Base-by-base conservation (phyloP, 2,329 filamentous ascomycete species). In the Iodosphaeria phyllophila region DNA sequence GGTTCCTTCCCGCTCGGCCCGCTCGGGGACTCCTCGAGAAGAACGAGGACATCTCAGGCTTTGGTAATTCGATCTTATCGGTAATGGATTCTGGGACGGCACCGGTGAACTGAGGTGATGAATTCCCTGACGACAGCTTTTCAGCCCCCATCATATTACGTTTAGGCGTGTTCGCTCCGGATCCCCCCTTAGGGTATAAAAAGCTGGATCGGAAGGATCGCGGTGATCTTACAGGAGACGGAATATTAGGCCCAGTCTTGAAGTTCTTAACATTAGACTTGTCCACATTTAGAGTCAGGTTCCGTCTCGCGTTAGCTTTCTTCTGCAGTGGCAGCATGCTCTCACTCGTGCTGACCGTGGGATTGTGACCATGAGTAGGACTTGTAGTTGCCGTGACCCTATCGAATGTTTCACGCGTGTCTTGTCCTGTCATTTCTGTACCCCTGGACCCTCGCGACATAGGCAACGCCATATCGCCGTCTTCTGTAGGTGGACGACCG, bases 401-500 rank as follows among this genome's bases (percentile, higher is more conserved):
- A 39, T 83, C 77, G 23, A 67, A 63, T 5, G 68, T 62, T 31
- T 78, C 73, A 28, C 68, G 70, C 35, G n/a, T n/a, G n/a, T n/a
- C n/a, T n/a, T n/a, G n/a, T n/a, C 84, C 78, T 12, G 78, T 86
- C 42, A 74, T 68, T 44, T 84, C 77, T 13, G 82, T 89, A 21
- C 77, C 80, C 41, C 79, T 66, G 12, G 82, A 92, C 7, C 16
- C 16, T 4, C n/a, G n/a, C n/a, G 25, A 20, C 12, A 67, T 59
- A 5, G 78, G 75, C 13, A 68, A 50, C 24, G 58, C 67, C 26
- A 54, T 47, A 25, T 72, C 62, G 26, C 52, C 51, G 25, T 69
- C 58, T 32, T 52, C 54, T 22, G 32, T 37, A 12, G n/a, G n/a
- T n/a, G n/a, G n/a, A n/a, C n/a, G n/a, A n/a, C n/a, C n/a, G n/a